Conservation (phyloP, 179 eudicot species). For the Patellifolia procumbens region DNA sequence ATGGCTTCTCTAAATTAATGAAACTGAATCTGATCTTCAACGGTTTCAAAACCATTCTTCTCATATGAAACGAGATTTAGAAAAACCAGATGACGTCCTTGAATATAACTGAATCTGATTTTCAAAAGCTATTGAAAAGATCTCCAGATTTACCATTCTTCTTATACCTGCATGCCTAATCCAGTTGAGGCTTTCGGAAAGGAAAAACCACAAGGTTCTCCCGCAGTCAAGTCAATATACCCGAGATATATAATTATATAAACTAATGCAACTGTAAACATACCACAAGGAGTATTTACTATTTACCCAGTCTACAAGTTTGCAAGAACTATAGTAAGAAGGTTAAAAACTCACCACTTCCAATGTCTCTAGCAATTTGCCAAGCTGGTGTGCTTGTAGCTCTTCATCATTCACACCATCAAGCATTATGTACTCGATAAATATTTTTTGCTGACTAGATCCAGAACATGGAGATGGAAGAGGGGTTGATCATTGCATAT, state of each 20-base stretch:
- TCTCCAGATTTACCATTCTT: background rate
- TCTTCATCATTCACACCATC: slow-evolving; percentile 93
- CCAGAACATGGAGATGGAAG: slow-evolving; percentile 13
- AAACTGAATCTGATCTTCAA: no score
- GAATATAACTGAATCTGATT: background rate
- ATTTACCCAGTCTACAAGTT: background rate
- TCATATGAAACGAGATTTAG: no score
- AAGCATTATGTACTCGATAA: slow-evolving; percentile 98
- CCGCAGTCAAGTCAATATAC: no score
- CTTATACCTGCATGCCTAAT: background rate
- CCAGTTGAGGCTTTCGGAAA: no score
- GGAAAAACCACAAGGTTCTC: background rate
- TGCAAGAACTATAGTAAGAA: background rate
- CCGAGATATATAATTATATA: no score
- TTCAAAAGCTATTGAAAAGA: background rate
- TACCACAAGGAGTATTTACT: no score
- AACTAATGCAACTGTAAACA: no score
- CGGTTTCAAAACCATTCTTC: no score
- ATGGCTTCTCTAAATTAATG: no score
- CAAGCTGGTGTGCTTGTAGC: slow-evolving; percentile 92
- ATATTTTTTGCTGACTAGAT: slow-evolving; percentile 83
- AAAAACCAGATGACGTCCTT: no score
- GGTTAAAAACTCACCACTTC: slow-evolving; percentile 65
- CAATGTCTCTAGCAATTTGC: slow-evolving; percentile 78
- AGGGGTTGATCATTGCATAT: slow-evolving; percentile 2